Conservation (phyloP, 108 stramenopile genomes). For the Nitzschia sp. region DNA sequence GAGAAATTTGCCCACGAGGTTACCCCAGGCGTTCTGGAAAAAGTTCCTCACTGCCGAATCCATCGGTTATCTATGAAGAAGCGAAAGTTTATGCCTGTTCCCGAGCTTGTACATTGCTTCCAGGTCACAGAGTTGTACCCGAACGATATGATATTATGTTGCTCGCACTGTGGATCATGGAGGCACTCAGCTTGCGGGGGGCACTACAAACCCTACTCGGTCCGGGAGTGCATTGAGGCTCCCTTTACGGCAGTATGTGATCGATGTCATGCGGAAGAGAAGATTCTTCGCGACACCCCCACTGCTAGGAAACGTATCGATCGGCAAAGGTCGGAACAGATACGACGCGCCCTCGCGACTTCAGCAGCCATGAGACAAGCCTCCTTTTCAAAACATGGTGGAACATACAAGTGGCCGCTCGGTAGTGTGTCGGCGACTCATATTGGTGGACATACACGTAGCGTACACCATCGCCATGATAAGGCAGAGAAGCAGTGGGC, state of each 20-base stretch:
- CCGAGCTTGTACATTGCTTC: conserved; percentile 68
- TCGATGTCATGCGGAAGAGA: conserved; percentile 65
- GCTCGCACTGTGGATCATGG: conserved; percentile 87
- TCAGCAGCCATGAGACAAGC: conserved; percentile 77
- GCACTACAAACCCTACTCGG: conserved; percentile 70
- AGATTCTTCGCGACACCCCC: conserved; percentile 45
- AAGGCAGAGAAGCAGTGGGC: conserved; percentile 87
- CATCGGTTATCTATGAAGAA: conserved; percentile 50
- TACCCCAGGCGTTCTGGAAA: conserved; percentile 81
- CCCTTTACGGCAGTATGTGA: conserved; percentile 74
- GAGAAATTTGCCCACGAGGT: conserved; percentile 42
- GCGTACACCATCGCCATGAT: conserved; percentile 79
- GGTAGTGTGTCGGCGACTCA: conserved; percentile 73
- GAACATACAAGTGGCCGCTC: conserved; percentile 83
- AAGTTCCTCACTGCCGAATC: conserved; percentile 80
- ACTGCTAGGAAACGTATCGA: conserved; percentile 53
- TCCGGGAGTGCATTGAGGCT: conserved; percentile 51
- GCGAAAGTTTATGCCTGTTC: conserved; percentile 32
- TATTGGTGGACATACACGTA: conserved; percentile 71
- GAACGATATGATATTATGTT: conserved; percentile 79
- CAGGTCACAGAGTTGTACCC: conserved; percentile 80
- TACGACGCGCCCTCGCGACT: conserved; percentile 70
- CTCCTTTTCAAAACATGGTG: conserved; percentile 78
- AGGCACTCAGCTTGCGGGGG: conserved; percentile 86
- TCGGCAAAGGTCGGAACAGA: conserved; percentile 70